Base-by-base conservation (phyloP, 78 protist genomes). In the Dictyostelium intermedium region DNA sequence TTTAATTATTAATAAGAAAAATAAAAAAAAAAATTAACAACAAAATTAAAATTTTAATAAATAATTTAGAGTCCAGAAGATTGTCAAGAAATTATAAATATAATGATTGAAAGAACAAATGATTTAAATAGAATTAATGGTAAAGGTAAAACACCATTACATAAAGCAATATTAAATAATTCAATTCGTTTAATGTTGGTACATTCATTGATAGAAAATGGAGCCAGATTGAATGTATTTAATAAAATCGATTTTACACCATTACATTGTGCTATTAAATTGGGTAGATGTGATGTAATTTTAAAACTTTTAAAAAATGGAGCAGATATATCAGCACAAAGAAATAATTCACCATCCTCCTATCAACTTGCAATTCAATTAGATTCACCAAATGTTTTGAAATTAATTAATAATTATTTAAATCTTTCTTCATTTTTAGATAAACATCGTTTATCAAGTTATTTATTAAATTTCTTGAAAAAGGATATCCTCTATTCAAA, bases 61-160 rank as follows among this genome's bases (percentile, higher is more conserved):
- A 11, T 45, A 45, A 45, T 45, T 6, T 45, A 50, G 61, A 25
- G 34, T 25, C 73, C 73, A 63, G 73, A 63, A 63, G 32, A 63
- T 63, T 63, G 73, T 63, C 73, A 63, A 63, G 73, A 63, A 63
- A 63, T 63, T 25, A 25, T 63, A 7, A 63, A 23, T 63, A 25
- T 63, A 1, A 63, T 63, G 32, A 56, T 84, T 5, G 61, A 72
- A 30, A 83, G 61, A n/a, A 82, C 91, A 16, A 91, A 79, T 41
- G 66, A 95, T 63, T n/a, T 95, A 27, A 95, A 95, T 66, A 43
- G 56, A 56, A 82, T 47, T 30, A 91, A 91, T 56, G 45, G 50
- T 56, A 60, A 72, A 56, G 97, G 97, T 11, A 95, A 95, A 69
- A 95, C 97, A 10, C 97, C 97, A 27, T 74, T 95, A 37, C 97